Conservation (phyloP, 2,329 filamentous ascomycete species). For the Aspergillus fructus region DNA sequence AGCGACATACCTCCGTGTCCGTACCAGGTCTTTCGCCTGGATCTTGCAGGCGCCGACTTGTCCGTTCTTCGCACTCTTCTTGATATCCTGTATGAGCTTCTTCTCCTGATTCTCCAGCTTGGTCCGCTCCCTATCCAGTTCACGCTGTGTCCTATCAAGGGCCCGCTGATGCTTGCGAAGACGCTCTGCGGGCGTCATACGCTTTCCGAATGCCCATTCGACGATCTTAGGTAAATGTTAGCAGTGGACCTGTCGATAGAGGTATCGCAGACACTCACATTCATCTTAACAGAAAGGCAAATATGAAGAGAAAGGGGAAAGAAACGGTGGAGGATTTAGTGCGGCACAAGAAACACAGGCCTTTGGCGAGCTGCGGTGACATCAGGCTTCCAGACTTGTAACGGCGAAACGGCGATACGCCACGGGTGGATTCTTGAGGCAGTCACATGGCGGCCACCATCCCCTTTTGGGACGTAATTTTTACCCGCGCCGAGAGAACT, state of each 20-base stretch:
- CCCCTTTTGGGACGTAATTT: constrained; percentile 13
- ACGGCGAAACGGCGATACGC: constrained; percentile 9
- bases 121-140: constrained; percentile 88
- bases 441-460: constrained; percentile 18
- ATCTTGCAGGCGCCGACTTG: constrained; percentile 99
- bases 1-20: constrained; percentile 70
- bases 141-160: constrained; percentile 94
- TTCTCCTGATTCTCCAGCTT: constrained; percentile 99
- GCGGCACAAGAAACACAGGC: constrained; percentile 17
- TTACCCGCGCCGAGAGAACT: constrained; percentile 14
- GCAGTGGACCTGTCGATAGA: not conserved
- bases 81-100: constrained; percentile 93
- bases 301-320: constrained; percentile 1
- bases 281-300: constrained; percentile 30
- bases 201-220: constrained; percentile 99
- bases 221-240: constrained; percentile 66
- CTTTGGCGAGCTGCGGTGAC: constrained; percentile 15
- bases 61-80: constrained; percentile 95
- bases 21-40: constrained; percentile 93
- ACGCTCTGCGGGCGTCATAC: constrained; percentile 83
- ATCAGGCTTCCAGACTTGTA: constrained; percentile 19
- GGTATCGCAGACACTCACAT: constrained; percentile 31
- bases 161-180: constrained; percentile 79
- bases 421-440: not conserved
- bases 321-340: constrained; percentile 1